These are phyloP conservation scores for Daldinia caldariorum DNA, from an alignment of 495 filamentous ascomycete species.

Conservation along the genomic window DNA sequence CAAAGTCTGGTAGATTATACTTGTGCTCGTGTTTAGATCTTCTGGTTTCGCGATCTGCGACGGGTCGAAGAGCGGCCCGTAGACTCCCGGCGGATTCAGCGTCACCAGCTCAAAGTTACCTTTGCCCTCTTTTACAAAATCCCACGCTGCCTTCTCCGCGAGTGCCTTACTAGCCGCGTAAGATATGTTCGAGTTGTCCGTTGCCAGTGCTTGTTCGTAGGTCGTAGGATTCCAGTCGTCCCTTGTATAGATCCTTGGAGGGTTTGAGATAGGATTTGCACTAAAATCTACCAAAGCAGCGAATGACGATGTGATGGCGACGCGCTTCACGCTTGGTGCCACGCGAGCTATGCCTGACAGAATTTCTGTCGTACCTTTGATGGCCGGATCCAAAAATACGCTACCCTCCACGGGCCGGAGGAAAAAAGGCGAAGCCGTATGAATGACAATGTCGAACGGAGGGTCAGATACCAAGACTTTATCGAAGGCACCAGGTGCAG, in stretches of 20 bases:
- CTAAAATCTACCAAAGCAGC: constrained; percentile 52
- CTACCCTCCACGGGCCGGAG: constrained; percentile 46
- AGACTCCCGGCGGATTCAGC: constrained; percentile 75
- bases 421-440: constrained; percentile 62
- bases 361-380: constrained; percentile 60
- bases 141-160: constrained; percentile 74
- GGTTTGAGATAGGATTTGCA: constrained; percentile 39
- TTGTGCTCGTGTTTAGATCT: constrained; percentile 74
- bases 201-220: constrained; percentile 59
- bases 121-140: constrained; percentile 81
- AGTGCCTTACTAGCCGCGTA: constrained; percentile 60
- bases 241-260: constrained; percentile 52
- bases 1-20: constrained; percentile 58
- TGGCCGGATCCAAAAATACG: constrained; percentile 58
- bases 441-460: constrained; percentile 61
- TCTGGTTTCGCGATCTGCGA: constrained; percentile 61
- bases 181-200: constrained; percentile 36
- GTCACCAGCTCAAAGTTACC: constrained; percentile 77
- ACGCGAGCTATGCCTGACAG: constrained; percentile 68
- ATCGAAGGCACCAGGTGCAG: constrained; percentile 58
- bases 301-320: constrained; percentile 63
- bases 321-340: constrained; percentile 62
- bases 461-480: constrained; percentile 60
- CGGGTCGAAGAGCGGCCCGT: constrained; percentile 69
- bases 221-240: constrained; percentile 56